These are phyloP conservation scores for Babesia divergens DNA, from an alignment of 169 alveolate species.

Conservation along the genomic window DNA sequence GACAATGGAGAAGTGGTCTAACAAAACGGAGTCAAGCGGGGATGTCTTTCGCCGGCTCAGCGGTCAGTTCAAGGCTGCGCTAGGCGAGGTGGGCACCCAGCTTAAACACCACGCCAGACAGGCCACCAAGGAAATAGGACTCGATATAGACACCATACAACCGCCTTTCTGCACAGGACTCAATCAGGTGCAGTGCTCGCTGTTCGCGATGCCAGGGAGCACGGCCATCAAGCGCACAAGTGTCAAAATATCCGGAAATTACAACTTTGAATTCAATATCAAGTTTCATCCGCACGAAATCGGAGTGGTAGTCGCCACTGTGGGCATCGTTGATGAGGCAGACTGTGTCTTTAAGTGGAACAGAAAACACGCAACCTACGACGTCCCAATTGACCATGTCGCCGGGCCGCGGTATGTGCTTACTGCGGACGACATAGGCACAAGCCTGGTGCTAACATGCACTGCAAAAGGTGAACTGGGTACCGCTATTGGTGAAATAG, in stretches of 20 bases:
- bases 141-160: slow-evolving; percentile 36
- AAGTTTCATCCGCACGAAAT: slow-evolving; percentile 58
- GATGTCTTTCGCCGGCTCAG: slow-evolving; percentile 38
- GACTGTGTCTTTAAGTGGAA: slow-evolving; percentile 47
- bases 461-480: slow-evolving; percentile 16
- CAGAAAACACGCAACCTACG: slow-evolving; percentile 42
- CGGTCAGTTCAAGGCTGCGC: slow-evolving; percentile 52
- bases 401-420: slow-evolving; percentile 33
- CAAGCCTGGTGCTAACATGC: slow-evolving; percentile 47
- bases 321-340: slow-evolving; percentile 16
- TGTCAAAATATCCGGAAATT: slow-evolving; percentile 28
- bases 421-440: slow-evolving; percentile 65
- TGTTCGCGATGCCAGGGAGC: slow-evolving; percentile 42
- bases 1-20: slow-evolving; percentile 6
- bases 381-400: slow-evolving; percentile 30
- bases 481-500: slow-evolving; percentile 56
- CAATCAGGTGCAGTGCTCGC: slow-evolving; percentile 59
- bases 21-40: slow-evolving; percentile 40
- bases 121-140: slow-evolving; percentile 48
- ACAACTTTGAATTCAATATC: slow-evolving; percentile 44
- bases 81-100: slow-evolving; percentile 64
- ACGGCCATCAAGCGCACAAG: slow-evolving; percentile 41
- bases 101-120: slow-evolving; percentile 60
- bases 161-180: slow-evolving; percentile 48
- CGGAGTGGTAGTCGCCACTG: slow-evolving; percentile 47